Base-by-base conservation (phyloP, 306 rosid genomes). In the Sechiopsis laciniata region DNA sequence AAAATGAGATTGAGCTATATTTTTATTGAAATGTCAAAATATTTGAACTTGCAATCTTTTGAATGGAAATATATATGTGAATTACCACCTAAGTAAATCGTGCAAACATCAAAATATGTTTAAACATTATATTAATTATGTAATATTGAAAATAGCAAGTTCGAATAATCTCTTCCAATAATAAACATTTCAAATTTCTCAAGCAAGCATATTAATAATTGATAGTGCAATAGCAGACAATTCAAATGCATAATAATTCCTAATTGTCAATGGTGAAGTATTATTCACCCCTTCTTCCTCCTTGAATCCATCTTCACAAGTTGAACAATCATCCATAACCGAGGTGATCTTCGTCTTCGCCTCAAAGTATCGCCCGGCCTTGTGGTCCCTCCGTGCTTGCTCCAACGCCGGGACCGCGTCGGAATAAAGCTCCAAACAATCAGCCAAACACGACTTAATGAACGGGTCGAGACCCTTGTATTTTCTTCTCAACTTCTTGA, bases 191-290 rank as follows among this genome's bases (percentile, higher is more conserved):
- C 0, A 35, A 58, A 59, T 24, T 20, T 24, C 14, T 55, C 15
- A 46, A 24, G 12, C 2, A 46, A 74, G 70, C 77, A 59, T 59
- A 60, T 74, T 60, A 5, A 22, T 74, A 60, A 74, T 74, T 22
- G 77, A 91, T 6, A 91, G 86, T 6, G 91, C 82, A 82, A 89
- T 82, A 35, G 89, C 91, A 62, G 85, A 72, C 6, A 91, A 55
- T 71, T 87, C 89, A 56, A 86, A 84, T 46, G 85, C 80, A 78
- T 79, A 46, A 46, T 79, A 72, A 70, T 87, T 91, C 78, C 87
- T 85, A 12, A 75, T 62, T 5, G 81, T 79, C 87, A 89, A 77
- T 2, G 90, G 97, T 37, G 84, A 82, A 78, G 15, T 42, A 9
- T 40, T 6, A 6, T 42, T 85, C 48, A 50, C 83, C 42, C 85